A percentile compares a stretch with the other conserved stretches of the same genome.
These are phyloP conservation scores for Fusarium ramigenum DNA, from an alignment of 2,329 filamentous ascomycete species.

Conservation along the genomic window DNA sequence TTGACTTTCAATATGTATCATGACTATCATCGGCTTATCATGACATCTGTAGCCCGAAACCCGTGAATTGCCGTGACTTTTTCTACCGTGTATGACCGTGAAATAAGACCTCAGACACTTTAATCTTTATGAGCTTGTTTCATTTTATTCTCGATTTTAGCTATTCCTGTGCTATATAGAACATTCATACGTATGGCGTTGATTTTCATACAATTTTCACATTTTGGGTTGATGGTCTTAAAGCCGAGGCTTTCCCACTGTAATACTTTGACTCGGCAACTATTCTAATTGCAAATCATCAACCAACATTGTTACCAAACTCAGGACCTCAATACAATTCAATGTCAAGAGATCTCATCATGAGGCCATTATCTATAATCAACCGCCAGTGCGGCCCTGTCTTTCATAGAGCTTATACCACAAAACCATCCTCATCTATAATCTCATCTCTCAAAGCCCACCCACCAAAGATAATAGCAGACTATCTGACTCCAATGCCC, in stretches of 20 bases:
- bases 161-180: neutral
- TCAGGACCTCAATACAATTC: neutral
- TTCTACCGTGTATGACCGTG: too few relatives aligned
- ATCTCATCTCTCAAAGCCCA: conserved; percentile 38
- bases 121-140: neutral
- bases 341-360: neutral
- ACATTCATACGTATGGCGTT: neutral
- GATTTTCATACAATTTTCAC: neutral
- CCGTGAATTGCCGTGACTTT: neutral
- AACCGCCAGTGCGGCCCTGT: conserved; percentile 8
- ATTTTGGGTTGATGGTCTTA: neutral
- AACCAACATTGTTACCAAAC: neutral
- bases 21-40: neutral
- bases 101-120: neutral
- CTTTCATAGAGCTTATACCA: conserved; percentile 5
- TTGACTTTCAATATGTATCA: neutral
- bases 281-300: neutral
- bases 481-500: conserved; percentile 64
- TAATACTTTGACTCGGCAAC: neutral
- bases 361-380: neutral
- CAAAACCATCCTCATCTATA: conserved; percentile 13
- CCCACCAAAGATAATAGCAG: conserved; percentile 51
- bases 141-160: too few relatives aligned
- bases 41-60: neutral
- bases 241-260: neutral